Conservation (phyloP, 768 basidiomycete genomes). For the Guyanaporus albipodus region DNA sequence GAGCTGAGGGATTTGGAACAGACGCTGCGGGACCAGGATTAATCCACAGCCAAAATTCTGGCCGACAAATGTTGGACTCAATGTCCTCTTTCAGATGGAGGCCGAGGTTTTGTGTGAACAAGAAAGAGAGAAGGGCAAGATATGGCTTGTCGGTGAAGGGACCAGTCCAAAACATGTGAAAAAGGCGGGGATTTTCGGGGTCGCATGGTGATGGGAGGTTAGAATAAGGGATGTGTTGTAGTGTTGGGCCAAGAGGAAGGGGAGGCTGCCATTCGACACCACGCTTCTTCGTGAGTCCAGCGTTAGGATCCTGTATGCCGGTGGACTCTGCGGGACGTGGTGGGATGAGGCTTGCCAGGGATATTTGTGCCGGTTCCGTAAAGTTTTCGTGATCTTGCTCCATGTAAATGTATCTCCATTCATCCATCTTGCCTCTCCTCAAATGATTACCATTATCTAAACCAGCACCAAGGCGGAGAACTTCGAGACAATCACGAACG, state of each 20-base stretch:
- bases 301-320: conserved; percentile 43
- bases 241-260: conserved; percentile 44
- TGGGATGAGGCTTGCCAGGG: conserved; percentile 30
- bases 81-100: conserved; percentile 59
- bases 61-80: conserved; percentile 57
- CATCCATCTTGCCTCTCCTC: conserved; percentile 69
- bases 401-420: conserved; percentile 86
- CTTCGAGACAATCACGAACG: conserved; percentile 96
- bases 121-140: conserved; percentile 88
- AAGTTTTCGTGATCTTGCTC: conserved; percentile 51
- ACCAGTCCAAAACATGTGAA: conserved; percentile 99
- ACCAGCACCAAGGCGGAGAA: conserved; percentile 85
- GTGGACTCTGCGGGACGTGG: conserved; percentile 29
- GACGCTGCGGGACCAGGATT: conserved; percentile 95
- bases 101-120: conserved; percentile 93
- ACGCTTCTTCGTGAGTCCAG: conserved; percentile 54
- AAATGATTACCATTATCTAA: conserved; percentile 78
- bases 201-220: conserved; percentile 68
- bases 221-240: conserved; percentile 54
- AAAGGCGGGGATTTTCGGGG: conserved; percentile 78
- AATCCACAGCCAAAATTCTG: conserved; percentile 98
- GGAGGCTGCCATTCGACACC: conserved; percentile 58
- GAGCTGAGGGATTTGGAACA: conserved; percentile 79
- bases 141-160: conserved; percentile 99
- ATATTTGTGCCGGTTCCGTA: conserved; percentile 32